Evolutionary conservation across 2,329 filamentous ascomycete species (phyloP).

Genomic region (Apiospora marii): DNA sequence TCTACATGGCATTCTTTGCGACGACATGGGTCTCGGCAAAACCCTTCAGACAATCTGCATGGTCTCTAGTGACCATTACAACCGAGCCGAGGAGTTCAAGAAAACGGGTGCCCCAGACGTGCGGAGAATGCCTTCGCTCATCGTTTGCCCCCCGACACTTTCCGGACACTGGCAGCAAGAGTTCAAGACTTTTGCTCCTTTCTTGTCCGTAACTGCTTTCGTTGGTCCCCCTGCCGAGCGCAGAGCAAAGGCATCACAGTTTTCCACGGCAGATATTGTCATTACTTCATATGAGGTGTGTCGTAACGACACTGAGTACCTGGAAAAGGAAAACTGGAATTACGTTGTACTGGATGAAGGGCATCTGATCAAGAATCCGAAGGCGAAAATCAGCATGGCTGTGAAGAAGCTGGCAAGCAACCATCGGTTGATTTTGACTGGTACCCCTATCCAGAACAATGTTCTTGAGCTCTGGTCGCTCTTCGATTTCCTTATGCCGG

Average conservation of each 20-base stretch:
- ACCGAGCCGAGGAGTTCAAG: constrained; percentile 88
- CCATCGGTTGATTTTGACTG: constrained; percentile 93
- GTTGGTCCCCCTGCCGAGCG: constrained; percentile 88
- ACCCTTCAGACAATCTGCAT: constrained; percentile 98
- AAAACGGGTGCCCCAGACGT: constrained; percentile 82
- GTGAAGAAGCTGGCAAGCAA: constrained; percentile 92
- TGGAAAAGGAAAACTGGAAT: constrained; percentile 90
- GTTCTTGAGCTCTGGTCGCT: constrained; percentile 96
- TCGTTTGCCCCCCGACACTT: constrained; percentile 94
- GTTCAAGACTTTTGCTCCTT: constrained; percentile 93
- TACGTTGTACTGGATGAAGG: constrained; percentile 98
- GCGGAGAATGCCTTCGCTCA: constrained; percentile 84
- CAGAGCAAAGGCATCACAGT: constrained; percentile 70
- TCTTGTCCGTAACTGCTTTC: constrained; percentile 88
- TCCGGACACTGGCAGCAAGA: constrained; percentile 99
- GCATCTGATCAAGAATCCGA: constrained; percentile 98
- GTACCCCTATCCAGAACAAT: constrained; percentile 97
- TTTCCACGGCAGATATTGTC: constrained; percentile 86
- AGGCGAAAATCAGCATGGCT: constrained; percentile 92
- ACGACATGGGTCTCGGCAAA: constrained; percentile 99
- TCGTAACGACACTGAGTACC: constrained; percentile 88
- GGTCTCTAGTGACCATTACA: constrained; percentile 95
- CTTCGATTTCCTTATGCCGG: constrained; percentile 99
- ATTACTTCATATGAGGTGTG: constrained; percentile 99
- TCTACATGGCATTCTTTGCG: constrained; percentile 95